Evolutionary conservation across 208 protist species (phyloP), one percentile per base, ranked within the genome.

Genomic region (Herpetomonas samuelpessoai): DNA sequence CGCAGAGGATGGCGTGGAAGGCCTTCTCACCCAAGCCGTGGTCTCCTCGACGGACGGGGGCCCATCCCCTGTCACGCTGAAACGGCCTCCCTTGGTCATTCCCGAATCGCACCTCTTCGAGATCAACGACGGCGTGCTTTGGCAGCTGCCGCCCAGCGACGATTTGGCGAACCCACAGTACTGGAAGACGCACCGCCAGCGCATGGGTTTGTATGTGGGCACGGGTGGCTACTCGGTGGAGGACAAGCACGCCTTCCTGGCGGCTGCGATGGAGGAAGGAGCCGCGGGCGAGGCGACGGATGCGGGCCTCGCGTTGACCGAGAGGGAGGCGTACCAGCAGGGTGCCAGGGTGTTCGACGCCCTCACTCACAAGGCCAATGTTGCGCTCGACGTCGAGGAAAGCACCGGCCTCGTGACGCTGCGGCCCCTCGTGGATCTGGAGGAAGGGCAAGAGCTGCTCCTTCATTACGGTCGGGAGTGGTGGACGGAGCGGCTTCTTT

Each of bases 381-480:
- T 85, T 18, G 41, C 49, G 19, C 52, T 93, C 22, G 48, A 71
- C 49, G 71, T 93, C 0, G 76, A 91, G 28, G 74, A 79, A 35
- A 50, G 38, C 14, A 78, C 65, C 0, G 72, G 68, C 7, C 65
- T 92, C 19, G 58, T 92, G 12, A 86, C 72, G 27, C 61, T 95
- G 10, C 46, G 78, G 14, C 81, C 89, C 27, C 68, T 95, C 22
- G 55, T 74, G 21, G 76, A 93, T 41, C 47, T 95, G 4, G 38
- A 57, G 1, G 76, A 69, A n/a, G 89, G 86, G 16, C 78, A 86
- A 1, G 89, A 95, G 74, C 61, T 95, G 46, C 59, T 89, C 16
- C 55, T 92, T 35, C 86, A 93, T 74, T 95, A 95, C 63, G 86
- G 89, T 26, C 73, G 86, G 2, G 86, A 91, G 68, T 95, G 89